These are phyloP conservation scores for Pseudogymnoascus sp. DNA, from an alignment of 2,329 filamentous ascomycete species.

Conservation along the genomic window DNA sequence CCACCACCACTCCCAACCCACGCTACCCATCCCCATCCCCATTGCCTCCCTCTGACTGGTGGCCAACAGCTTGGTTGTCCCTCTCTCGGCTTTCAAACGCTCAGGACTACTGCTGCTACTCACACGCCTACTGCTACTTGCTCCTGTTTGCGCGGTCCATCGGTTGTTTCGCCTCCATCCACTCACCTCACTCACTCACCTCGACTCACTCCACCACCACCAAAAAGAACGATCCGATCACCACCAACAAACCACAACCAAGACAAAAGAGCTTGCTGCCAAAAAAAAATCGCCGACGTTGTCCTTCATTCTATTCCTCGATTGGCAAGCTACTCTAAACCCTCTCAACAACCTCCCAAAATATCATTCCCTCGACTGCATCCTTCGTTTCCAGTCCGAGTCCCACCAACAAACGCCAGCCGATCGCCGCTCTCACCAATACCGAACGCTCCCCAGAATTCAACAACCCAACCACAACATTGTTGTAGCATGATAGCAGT, in stretches of 20 bases:
- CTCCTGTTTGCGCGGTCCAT: neutral
- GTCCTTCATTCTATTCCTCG: neutral
- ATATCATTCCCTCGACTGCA: neutral
- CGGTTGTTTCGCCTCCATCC: neutral
- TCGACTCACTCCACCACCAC: neutral
- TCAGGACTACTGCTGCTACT: neutral
- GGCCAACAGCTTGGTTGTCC: neutral
- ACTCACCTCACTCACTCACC: neutral
- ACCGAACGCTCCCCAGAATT: neutral
- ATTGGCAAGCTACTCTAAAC: neutral
- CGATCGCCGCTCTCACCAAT: neutral
- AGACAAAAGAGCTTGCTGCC: neutral
- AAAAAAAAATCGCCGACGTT: neutral
- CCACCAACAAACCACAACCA: neutral
- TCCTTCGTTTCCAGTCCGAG: neutral
- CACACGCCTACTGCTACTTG: neutral
- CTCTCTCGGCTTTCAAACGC: neutral
- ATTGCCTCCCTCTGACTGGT: neutral
- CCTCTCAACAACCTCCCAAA: neutral
- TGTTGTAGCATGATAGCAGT: neutral
- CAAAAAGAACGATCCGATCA: neutral
- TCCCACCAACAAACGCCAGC: neutral
- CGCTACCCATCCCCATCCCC: neutral
- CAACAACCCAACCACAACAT: neutral
- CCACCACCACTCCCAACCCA: too few species aligned